These are phyloP conservation scores for Kodamaea hsintzibuensis DNA, from an alignment of 805 yeast species.

Conservation along the genomic window DNA sequence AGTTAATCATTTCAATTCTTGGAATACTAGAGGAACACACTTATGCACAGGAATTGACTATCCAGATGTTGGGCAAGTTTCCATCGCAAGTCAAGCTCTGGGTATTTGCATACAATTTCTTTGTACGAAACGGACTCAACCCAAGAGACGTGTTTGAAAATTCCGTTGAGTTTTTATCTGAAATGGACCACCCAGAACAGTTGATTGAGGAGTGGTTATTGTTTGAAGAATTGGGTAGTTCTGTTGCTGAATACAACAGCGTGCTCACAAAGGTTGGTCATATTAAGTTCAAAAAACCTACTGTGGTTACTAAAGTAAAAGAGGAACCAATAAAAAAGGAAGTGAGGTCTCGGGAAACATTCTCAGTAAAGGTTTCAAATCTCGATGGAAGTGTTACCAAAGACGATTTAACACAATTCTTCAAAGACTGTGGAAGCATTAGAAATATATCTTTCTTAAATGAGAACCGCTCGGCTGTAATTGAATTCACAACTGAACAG, in stretches of 20 bases:
- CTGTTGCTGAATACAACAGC: slow-evolving; percentile 8
- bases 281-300: background rate
- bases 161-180: background rate
- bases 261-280: background rate
- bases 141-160: slow-evolving; percentile 3
- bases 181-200: slow-evolving; percentile 53
- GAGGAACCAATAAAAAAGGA: background rate
- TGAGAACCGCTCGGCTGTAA: slow-evolving; percentile 37
- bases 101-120: slow-evolving; percentile 46
- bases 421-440: slow-evolving; percentile 63
- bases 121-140: slow-evolving; percentile 23
- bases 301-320: slow-evolving; percentile 2
- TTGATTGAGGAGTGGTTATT: slow-evolving; percentile 45
- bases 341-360: slow-evolving; percentile 59
- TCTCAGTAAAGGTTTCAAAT: slow-evolving; percentile 54
- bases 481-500: slow-evolving; percentile 54
- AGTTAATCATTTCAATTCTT: slow-evolving; percentile 35
- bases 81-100: slow-evolving; percentile 46
- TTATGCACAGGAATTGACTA: slow-evolving; percentile 25
- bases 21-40: slow-evolving; percentile 30
- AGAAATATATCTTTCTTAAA: slow-evolving; percentile 30
- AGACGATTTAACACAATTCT: slow-evolving; percentile 40
- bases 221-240: slow-evolving; percentile 38
- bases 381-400: slow-evolving; percentile 45
- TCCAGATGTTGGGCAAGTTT: slow-evolving; percentile 25